A percentile compares a stretch with the other conserved stretches of the same genome.
Evolutionary conservation across 495 filamentous ascomycete genomes (phyloP).

Genomic region (Penicillium maclennaniae): DNA sequence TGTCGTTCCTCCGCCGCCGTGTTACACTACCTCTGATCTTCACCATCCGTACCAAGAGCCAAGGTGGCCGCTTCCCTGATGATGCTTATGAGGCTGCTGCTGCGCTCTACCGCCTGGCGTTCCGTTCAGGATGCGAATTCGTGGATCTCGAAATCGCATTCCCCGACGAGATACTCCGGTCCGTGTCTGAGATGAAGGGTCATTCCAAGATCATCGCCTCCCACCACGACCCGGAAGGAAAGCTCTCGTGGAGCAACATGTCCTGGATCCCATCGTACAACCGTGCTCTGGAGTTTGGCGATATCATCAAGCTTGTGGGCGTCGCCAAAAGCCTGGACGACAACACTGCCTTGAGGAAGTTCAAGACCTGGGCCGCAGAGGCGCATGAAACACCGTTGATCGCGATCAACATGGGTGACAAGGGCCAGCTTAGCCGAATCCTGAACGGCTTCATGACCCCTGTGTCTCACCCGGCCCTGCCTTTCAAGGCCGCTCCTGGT

Average conservation of each 20-base stretch:
- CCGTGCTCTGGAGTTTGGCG: conserved; percentile 77
- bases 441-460: conserved; percentile 93
- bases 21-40: conserved; percentile 88
- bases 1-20: conserved; percentile 71
- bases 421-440: conserved; percentile 85
- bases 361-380: conserved; percentile 69
- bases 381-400: conserved; percentile 78
- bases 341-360: conserved; percentile 79
- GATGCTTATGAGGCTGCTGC: conserved; percentile 63
- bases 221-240: conserved; percentile 80
- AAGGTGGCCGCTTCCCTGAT: conserved; percentile 89
- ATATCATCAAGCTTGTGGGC: conserved; percentile 93
- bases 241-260: conserved; percentile 80
- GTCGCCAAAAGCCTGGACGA: conserved; percentile 72
- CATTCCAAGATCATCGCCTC: conserved; percentile 85
- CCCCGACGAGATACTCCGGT: conserved; percentile 65
- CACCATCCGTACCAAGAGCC: conserved; percentile 79
- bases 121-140: conserved; percentile 84
- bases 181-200: conserved; percentile 64
- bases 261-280: conserved; percentile 88
- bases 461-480: conserved; percentile 83
- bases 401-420: conserved; percentile 91
- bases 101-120: conserved; percentile 69
- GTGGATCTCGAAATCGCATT: conserved; percentile 90
- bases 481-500: conserved; percentile 90